Base-by-base conservation (phyloP, 2,329 filamentous ascomycete genomes). In the Aureobasidium namibiae region DNA sequence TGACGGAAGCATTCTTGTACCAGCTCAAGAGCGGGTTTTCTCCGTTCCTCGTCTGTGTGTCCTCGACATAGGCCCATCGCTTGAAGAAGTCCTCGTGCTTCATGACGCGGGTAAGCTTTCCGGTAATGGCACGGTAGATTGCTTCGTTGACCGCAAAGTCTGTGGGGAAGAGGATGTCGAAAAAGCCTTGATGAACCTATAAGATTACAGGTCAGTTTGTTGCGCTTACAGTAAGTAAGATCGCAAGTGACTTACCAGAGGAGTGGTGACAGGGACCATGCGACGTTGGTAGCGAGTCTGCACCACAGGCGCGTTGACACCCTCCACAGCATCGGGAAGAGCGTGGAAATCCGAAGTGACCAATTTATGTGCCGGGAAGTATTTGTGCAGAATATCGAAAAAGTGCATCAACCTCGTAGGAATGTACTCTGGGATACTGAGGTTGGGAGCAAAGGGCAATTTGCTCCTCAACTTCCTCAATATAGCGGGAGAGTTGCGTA, bases 131-230 rank as follows among this genome's bases (percentile, higher is more conserved):
- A 59, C 90, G 86, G 75, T 99, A 99, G 66, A 97, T 85, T 67
- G 90, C 86, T 74, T 97, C 91, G 74, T 94, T 87, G 65, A 95
- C 87, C 63, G 83, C 80, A 71, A 99, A 99, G 74, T 99, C 88
- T 11, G 94, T 99, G 0, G 94, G 94, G 76, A 99, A 99, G 70
- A 99, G 86, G 67, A 99, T 96, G 71, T 99, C 95, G 70, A 99
- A 99, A 75, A 96, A 97, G 46, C 94, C 95, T 76, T 99, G 95
- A 72, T 97, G 92, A 49, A 96, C 90, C 90, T 95, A 63, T 18
- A 36, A 39, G 3, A 18, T 1, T 1, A n/a, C 0, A 18, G 5
- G 42, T 45, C 11, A 45, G 42, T 45, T 5, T 7, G 8, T 8
- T 7, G n/a, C 16, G 13, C 39, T 7, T 11, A 16, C 41, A n/a